These are phyloP conservation scores for Astrothelium macrocarpum DNA, from an alignment of 495 filamentous ascomycete species.

Conservation along the genomic window DNA sequence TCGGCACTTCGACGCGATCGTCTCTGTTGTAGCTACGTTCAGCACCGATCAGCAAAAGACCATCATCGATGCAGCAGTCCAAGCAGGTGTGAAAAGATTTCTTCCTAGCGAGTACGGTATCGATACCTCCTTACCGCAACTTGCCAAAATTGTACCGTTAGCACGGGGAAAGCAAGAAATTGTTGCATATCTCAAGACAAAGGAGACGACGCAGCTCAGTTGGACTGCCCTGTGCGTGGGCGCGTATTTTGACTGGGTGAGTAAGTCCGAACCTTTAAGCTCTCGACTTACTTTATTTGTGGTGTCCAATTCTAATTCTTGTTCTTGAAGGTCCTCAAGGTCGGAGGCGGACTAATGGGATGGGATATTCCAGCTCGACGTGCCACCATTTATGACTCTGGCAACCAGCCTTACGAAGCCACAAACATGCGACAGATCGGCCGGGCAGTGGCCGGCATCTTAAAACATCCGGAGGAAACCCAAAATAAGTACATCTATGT, in stretches of 20 bases:
- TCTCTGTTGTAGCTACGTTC: slow-evolving; percentile 27
- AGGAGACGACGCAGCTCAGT: slow-evolving; percentile 2
- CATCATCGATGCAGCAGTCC: slow-evolving; percentile 44
- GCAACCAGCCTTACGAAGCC: slow-evolving; percentile 8
- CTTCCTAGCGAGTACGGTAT: slow-evolving; percentile 44
- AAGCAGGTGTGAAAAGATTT: slow-evolving; percentile 45
- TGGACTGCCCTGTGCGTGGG: slow-evolving; percentile 11
- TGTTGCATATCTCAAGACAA: slow-evolving; percentile 9
- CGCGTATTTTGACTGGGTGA: slow-evolving; percentile 13
- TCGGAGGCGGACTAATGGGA: not conserved
- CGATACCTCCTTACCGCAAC: slow-evolving; percentile 10
- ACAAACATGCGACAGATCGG: slow-evolving; percentile 12
- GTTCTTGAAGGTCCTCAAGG: not conserved
- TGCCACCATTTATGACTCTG: slow-evolving; percentile 7
- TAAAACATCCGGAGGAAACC: slow-evolving; percentile 11
- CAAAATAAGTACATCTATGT: slow-evolving; percentile 11
- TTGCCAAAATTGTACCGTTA: not conserved
- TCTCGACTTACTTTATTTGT: not conserved
- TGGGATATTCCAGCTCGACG: slow-evolving; percentile 7
- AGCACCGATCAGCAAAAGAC: slow-evolving; percentile 30
- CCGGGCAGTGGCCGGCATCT: slow-evolving; percentile 4
- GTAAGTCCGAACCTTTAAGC: not conserved
- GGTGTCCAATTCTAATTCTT: not conserved
- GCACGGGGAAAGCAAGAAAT: slow-evolving; percentile 3
- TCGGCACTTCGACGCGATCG: slow-evolving; percentile 32